phyloP scores from a whole-genome alignment of 2,329 filamentous ascomycete genomes.

The Sporothrix protearum region DNA sequence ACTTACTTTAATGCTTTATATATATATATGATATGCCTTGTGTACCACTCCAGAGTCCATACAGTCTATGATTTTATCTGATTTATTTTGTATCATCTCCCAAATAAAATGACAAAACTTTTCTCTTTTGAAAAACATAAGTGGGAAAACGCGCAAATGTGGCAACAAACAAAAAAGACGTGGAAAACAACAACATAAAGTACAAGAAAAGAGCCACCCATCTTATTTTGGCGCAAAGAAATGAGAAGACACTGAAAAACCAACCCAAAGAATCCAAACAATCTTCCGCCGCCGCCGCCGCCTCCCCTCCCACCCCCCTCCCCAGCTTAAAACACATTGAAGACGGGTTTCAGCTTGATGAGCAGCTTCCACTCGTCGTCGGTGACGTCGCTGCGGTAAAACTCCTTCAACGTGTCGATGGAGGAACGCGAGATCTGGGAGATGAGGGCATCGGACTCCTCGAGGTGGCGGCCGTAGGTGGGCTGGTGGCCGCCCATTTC shows the following conservation, averaged over 20 bases:
- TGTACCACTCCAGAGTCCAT: no score
- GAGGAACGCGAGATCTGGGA: conserved; percentile 79
- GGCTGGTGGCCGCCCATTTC: conserved; percentile 91
- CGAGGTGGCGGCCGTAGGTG: conserved; percentile 88
- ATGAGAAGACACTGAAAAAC: background rate
- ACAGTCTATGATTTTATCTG: background rate
- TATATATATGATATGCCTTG: no score
- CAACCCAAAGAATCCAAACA: background rate
- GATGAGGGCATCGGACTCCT: conserved; percentile 86
- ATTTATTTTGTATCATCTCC: conserved; percentile 9
- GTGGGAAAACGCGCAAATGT: background rate
- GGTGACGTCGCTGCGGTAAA: conserved; percentile 79
- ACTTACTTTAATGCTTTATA: no score
- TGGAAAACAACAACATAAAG: background rate
- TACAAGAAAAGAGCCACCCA: background rate
- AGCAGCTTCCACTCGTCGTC: conserved; percentile 95
- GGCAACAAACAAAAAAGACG: background rate
- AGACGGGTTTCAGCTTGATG: conserved; percentile 90
- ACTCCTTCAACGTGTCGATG: conserved; percentile 95
- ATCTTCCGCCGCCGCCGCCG: background rate
- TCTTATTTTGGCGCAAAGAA: conserved; percentile 5
- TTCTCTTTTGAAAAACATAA: background rate
- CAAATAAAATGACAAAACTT: background rate
- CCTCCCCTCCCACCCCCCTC: no score
- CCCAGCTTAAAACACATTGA: conserved; percentile 78